A percentile compares a stretch with the other conserved stretches of the same genome.
phyloP scores from a whole-genome alignment of 768 basidiomycete genomes.

The Galerina marginata region DNA sequence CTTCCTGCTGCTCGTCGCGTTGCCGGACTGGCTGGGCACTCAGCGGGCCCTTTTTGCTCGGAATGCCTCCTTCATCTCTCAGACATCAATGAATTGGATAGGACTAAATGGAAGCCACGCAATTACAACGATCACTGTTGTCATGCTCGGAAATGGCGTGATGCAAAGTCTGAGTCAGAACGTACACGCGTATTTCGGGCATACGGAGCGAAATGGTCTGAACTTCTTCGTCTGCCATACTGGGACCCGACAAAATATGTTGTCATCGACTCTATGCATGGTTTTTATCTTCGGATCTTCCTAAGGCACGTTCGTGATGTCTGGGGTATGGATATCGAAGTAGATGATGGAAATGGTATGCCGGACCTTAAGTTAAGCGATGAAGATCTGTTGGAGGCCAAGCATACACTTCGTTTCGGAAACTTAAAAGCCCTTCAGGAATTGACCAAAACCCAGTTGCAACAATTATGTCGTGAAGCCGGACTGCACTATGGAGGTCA shows the following conservation, averaged over 20 bases:
- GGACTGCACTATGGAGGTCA: background rate
- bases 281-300: slow-evolving; percentile 31
- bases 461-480: background rate
- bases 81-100: slow-evolving; percentile 30
- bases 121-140: slow-evolving; percentile 16
- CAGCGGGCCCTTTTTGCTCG: slow-evolving; percentile 26
- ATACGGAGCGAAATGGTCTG: slow-evolving; percentile 31
- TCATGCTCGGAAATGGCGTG: slow-evolving; percentile 28
- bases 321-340: slow-evolving; percentile 25
- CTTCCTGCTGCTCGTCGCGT: slow-evolving; percentile 34
- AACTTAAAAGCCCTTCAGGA: slow-evolving; percentile 7
- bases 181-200: slow-evolving; percentile 19
- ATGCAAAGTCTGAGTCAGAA: slow-evolving; percentile 19
- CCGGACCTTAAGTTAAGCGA: background rate
- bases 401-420: slow-evolving; percentile 4
- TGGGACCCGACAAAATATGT: slow-evolving; percentile 35
- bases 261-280: slow-evolving; percentile 42
- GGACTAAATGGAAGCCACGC: slow-evolving; percentile 19
- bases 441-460: background rate
- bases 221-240: slow-evolving; percentile 33
- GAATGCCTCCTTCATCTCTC: slow-evolving; percentile 19
- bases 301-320: slow-evolving; percentile 29
- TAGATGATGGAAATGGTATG: slow-evolving; percentile 12
- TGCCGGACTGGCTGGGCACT: slow-evolving; percentile 25
- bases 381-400: background rate